Base-by-base conservation (phyloP, 148 eudicot genomes). In the Pharnaceum exiguum region DNA sequence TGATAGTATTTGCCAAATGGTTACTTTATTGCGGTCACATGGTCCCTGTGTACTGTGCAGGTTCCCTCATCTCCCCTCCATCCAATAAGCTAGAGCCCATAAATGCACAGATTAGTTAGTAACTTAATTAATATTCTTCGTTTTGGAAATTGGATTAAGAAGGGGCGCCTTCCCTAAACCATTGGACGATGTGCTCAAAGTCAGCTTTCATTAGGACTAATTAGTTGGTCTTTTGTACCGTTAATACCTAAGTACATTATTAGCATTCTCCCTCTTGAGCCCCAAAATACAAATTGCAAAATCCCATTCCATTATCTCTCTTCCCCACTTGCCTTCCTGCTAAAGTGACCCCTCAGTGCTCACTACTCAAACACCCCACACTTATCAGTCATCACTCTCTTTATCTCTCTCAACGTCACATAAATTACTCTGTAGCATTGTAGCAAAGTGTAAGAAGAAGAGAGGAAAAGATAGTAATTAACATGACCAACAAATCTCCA, bases 401-500 rank as follows among this genome's bases (percentile, higher is more conserved):
- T 32, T 19, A 32, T 57, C 56, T 35, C 49, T 19, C 44, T 30
- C 43, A 36, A 33, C 23, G 45, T 31, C 51, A 4, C 4, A 28
- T 16, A 21, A 19, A 3, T 15, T 19, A 3, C 18, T 40, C 15
- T 39, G 39, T 9, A 26, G 13, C 43, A 4, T 26, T 5, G 13
- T 62, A 62, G 39, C 16, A 4, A n/a, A 55, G 21, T 18, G 11
- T 15, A 29, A 29, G 16, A 9, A 12, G 5, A 2, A 13, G 4
- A 13, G 5, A 3, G 6, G n/a, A 11, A 3, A 21, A 21, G 17
- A 5, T 3, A 10, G 10, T 5, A 27, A 4, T 5, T 6, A 9
- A 26, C 6, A 1, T 11, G 18, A 33, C 8, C 18, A 66, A 30
- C 73, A 70, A 70, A 63, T 33, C 79, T 48, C 89, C 95, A 39